phyloP scores from a whole-genome alignment of 2,329 filamentous ascomycete genomes.

The Gaeumannomyces sp. region DNA sequence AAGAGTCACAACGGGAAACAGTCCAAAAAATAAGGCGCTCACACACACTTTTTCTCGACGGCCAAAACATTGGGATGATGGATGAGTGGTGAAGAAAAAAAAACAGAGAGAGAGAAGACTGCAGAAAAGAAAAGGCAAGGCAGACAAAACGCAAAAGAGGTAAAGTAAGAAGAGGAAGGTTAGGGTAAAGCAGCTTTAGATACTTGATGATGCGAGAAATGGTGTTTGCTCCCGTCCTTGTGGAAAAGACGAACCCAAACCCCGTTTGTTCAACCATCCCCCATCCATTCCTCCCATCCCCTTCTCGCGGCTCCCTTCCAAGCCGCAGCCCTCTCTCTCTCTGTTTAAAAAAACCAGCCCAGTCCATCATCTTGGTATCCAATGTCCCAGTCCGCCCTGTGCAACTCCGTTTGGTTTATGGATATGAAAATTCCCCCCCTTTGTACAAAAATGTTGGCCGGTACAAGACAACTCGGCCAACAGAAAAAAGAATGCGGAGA shows the following conservation, averaged over 20 bases:
- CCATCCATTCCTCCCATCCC: background rate
- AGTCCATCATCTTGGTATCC: background rate
- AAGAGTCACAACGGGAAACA: background rate
- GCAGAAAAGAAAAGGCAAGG: background rate
- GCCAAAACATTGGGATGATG: slow-evolving; percentile 1
- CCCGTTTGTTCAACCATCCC: background rate
- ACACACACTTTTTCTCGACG: background rate
- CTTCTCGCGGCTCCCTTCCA: background rate
- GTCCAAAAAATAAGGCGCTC: background rate
- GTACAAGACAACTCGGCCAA: background rate
- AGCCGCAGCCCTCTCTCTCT: background rate
- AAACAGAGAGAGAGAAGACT: background rate
- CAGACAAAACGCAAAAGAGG: background rate
- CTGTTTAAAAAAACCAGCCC: background rate
- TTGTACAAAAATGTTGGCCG: background rate
- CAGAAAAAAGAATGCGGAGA: background rate
- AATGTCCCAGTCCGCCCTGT: background rate
- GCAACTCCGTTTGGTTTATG: background rate
- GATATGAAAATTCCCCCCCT: background rate
- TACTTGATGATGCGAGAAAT: slow-evolving; percentile 1
- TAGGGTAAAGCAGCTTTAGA: slow-evolving; percentile 1
- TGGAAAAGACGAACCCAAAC: background rate
- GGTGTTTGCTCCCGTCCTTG: no score
- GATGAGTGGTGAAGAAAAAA: background rate
- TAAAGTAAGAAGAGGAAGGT: background rate